A percentile compares a stretch with the other conserved stretches of the same genome.
These are phyloP conservation scores for Sporobolomyces pararoseus DNA, from an alignment of 768 basidiomycete species.

Conservation along the genomic window DNA sequence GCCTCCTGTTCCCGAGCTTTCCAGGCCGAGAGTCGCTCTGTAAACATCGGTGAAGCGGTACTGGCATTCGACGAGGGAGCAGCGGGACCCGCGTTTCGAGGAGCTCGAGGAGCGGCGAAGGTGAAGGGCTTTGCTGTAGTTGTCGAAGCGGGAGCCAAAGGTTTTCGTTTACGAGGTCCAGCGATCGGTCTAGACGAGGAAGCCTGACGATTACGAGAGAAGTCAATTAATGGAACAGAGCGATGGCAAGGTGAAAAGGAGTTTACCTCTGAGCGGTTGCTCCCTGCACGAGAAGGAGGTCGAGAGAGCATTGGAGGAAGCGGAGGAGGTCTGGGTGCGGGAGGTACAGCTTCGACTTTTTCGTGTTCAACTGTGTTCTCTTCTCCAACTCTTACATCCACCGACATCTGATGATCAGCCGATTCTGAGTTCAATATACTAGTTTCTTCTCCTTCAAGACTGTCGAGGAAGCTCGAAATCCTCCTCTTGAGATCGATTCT, in stretches of 20 bases:
- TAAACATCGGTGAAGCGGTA: constrained; percentile 15
- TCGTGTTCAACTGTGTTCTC: too few relatives aligned
- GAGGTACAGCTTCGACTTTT: neutral
- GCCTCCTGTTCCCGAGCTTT: constrained; percentile 11
- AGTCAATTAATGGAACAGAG: too few relatives aligned
- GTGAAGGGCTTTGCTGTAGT: constrained; percentile 23
- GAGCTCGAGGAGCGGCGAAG: constrained; percentile 11
- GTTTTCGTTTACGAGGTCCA: neutral
- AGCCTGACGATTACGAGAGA: neutral
- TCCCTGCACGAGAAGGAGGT: neutral
- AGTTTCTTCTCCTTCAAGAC: neutral
- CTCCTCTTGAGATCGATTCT: constrained; percentile 8
- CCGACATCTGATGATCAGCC: too few relatives aligned
- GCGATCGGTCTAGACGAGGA: neutral
- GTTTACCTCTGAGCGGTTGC: neutral
- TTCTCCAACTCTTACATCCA: too few relatives aligned
- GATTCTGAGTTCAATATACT: too few relatives aligned
- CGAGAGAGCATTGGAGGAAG: neutral
- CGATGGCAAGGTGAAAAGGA: neutral
- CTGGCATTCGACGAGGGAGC: neutral
- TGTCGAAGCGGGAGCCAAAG: neutral
- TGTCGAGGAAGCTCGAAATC: constrained; percentile 20
- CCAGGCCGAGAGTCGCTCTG: constrained; percentile 20
- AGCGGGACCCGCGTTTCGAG: neutral
- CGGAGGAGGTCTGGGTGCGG: neutral